Evolutionary conservation across 352 stramenopile species (phyloP), one percentile per base, ranked within the genome.

Genomic region (Blastocystis sp.): DNA sequence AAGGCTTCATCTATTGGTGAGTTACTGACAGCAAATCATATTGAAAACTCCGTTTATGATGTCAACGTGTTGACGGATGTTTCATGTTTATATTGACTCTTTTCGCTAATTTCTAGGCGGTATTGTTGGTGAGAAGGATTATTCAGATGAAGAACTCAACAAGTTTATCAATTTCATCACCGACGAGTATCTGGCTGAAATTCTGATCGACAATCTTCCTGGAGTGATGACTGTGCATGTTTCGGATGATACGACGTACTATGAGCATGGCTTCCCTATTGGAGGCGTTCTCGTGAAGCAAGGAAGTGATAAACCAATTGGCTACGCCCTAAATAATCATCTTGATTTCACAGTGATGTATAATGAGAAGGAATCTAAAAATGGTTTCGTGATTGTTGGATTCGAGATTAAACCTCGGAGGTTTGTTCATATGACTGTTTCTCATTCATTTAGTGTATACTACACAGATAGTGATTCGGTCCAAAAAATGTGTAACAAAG

Each of bases 1-100:
- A 96, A 97, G 56, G 96, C 94, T 74, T 96, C 99, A 90, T 99
- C 99, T 89, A 90, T 99, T 69, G 97, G 97, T 66, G 96, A 99
- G 90, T 98, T 99, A 87, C 91, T 99, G 59, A 95, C 93, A 32
- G 96, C 96, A 24, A 97, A 99, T 89, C 94, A 95, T 78, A 99
- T 99, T 88, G 94, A 99, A 90, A 98, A 96, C 90, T 98, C 95
- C 14, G 93, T 95, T 37, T 99, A 98, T 89, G 91, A 95, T 46
- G 90, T 92, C 66, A 57, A 78, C 19, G 54, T 73, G 7, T 65
- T 89, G 32, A 73, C 42, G 52, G 49, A 89, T 29, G 42, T 61
- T 83, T 74, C 71, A 59, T 37, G 81, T 90, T 14, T 57, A 67
- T 66, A 39, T 88, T 78, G 5, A 11, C 3, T 39, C 54, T 56